Base-by-base conservation (phyloP, 371 early-diverging fungal species). In the Mortierella sp. region DNA sequence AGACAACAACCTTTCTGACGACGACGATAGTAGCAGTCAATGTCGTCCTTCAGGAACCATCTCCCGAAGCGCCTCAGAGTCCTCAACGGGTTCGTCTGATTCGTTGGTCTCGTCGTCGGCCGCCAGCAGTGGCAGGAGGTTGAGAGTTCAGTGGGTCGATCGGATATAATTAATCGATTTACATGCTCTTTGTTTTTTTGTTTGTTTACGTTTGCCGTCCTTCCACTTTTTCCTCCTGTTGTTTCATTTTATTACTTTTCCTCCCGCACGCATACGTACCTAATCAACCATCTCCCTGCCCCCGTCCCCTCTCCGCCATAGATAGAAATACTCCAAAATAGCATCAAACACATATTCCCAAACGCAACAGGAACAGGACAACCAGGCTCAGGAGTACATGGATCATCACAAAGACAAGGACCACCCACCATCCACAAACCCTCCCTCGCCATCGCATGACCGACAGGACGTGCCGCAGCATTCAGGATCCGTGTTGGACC, bases 101-200 rank as follows among this genome's bases (percentile, higher is more conserved):
- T 58, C 37, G 7, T 29, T 58, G 37, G 19, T 9, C 16, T 19
- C 11, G 9, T 19, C 61, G 8, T 26, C 29, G 16, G 31, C 16
- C 34, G 9, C 34, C 16, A 58, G 34, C 22, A 34, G 34, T 9
- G 22, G 37, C 31, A 58, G 61, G 61, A 31, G 61, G 31, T 31
- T 58, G 34, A 31, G 61, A 31, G 61, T 58, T 58, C 61, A 58
- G 22, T 58, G 61, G 61, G 61, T 58, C 19, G 61, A 58, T 9
- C 61, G 61, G 61, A 58, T 58, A 34, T 58, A 58, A 34, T 16
- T 24, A 19, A 45, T 10, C 45, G 16, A 53, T 53, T n/a, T 4
- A 26, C 6, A 13, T n/a, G n/a, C 34, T 8, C 1, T 14, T n/a
- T 48, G 9, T n/a, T 24, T 29, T 24, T 52, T 29, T 52, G 1